Base-by-base conservation (phyloP, 176 grass and related monocot genomes). In the Cymbopogon citratus region DNA sequence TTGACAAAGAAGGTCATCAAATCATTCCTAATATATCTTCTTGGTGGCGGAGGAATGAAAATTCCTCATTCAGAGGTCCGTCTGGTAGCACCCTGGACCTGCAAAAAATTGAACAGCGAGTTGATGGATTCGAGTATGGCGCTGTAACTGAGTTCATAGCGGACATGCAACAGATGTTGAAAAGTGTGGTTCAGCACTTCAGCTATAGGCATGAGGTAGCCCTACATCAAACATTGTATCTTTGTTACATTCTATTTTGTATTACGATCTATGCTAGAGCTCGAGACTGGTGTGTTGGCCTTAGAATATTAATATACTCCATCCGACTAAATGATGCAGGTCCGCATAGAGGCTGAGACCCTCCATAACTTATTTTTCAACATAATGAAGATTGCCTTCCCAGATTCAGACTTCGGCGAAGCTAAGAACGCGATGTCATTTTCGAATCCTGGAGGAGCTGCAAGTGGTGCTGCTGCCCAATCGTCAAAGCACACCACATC, bases 351-450 rank as follows among this genome's bases (percentile, higher is more conserved):
- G 87, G 93, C 91, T 9, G 93, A 90, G 77, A 93, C 90, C 52
- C 85, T 99, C 59, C 91, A 96, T 66, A 87, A 43, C 66, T 68
- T 99, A 71, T 99, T 99, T 75, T 99, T 99, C 82, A 90, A 95
- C 33, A 96, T 93, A 69, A 92, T 99, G 97, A 99, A 96, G 85
- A 96, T 99, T 57, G 97, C 97, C 7, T 99, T 99, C 85, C 97
- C 97, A 21, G 97, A 99, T 81, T 88, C 91, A 5, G 97, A 99
- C 78, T 99, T 99, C 63, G 81, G 80, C 23, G 91, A 99, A 77
- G 83, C 90, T 8, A 99, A 85, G 76, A 91, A 80, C 13, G 70
- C 81, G 0, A 77, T 91, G 15, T 85, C 89, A 7, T 88, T 99
- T 90, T 83, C 87, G 4, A 93, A 74, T 69, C 87, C 89, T 21